Evolutionary conservation across 1,284 basidiomycete genomes (phyloP), one percentile per base, ranked within the genome.

Genomic region (Sanghuangporus weigelae): DNA sequence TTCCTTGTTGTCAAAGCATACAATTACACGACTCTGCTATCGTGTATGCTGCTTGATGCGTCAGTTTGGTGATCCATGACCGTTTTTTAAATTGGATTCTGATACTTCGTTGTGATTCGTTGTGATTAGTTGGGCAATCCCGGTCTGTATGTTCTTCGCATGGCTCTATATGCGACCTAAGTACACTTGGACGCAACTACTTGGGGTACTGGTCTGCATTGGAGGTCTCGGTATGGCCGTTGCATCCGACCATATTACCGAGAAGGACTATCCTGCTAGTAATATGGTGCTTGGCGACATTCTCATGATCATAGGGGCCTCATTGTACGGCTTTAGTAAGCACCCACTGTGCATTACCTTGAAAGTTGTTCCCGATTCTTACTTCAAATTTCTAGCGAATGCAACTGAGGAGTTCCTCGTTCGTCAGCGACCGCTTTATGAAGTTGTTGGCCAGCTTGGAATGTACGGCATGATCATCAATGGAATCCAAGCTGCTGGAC

Each of bases 331-430:
- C 51, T 85, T 94, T 72, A 90, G 90, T 90, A 69, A 67, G 85
- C 82, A 8, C 19, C 51, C 21, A 36, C 31, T 31, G 19, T 61
- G 16, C 10, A 56, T 10, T 35, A 26, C 6, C 21, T 35, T 21
- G 19, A 35, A 21, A 19, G 26, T 35, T 23, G 19, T n/a, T 23
- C 7, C 3, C 14, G 36, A 8, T 11, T 50, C 44, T 46, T 7
- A 49, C 44, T 10, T n/a, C n/a, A 44, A 21, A 4, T 6, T 46
- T 62, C 7, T 63, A 92, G 90, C 90, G 12, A 94, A 94, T 69
- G 90, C 92, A 35, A 90, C 91, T 0, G 92, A 94, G 72, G 92
- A 95, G 71, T 90, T 89, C 73, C 85, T 95, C 67, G 93, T 95
- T 19, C 82, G 93, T 64, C 84, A 77, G 66, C 80, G 85, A 10